Percentiles rank a stretch among this genome's conserved stretches.
phyloP scores from a whole-genome alignment of 2,329 filamentous ascomycete genomes.

The Alternaria sp. region DNA sequence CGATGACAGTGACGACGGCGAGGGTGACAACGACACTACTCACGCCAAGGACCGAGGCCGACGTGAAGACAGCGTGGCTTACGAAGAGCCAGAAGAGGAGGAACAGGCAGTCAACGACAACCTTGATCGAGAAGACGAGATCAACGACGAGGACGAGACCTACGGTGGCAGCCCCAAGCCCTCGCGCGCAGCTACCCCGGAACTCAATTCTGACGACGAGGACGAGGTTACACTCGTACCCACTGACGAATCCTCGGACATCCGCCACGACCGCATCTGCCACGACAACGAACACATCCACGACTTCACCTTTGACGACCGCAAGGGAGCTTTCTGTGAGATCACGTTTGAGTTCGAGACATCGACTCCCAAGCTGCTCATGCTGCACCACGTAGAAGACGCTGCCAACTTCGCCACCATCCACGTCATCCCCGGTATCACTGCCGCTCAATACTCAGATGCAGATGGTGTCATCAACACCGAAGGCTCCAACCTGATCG shows the following conservation, averaged over 20 bases:
- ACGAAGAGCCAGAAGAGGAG: constrained; percentile 91
- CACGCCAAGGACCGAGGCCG: constrained; percentile 77
- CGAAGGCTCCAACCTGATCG: constrained; percentile 83
- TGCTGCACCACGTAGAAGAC: constrained; percentile 87
- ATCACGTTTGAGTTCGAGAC: constrained; percentile 84
- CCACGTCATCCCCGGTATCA: constrained; percentile 82
- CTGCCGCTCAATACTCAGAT: constrained; percentile 67
- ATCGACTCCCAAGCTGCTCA: constrained; percentile 84
- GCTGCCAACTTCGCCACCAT: constrained; percentile 80
- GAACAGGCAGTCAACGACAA: constrained; percentile 76
- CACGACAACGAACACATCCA: constrained; percentile 66
- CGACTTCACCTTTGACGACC: constrained; percentile 80
- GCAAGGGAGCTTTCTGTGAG: constrained; percentile 74
- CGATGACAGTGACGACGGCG: constrained; percentile 73
- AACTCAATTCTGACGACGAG: constrained; percentile 35
- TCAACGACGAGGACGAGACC: constrained; percentile 58
- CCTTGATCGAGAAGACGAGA: constrained; percentile 63
- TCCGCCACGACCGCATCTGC: constrained; percentile 51
- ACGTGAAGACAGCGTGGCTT: constrained; percentile 81
- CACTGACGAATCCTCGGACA: constrained; percentile 39
- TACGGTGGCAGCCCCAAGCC: constrained; percentile 55
- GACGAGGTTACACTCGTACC: constrained; percentile 33
- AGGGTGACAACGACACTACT: constrained; percentile 63
- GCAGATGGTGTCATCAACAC: constrained; percentile 67
- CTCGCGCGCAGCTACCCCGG: constrained; percentile 42